Evolutionary conservation across 208 protist genomes (phyloP), one percentile per base, ranked within the genome.

Genomic region (Sergeia podlipaevii): DNA sequence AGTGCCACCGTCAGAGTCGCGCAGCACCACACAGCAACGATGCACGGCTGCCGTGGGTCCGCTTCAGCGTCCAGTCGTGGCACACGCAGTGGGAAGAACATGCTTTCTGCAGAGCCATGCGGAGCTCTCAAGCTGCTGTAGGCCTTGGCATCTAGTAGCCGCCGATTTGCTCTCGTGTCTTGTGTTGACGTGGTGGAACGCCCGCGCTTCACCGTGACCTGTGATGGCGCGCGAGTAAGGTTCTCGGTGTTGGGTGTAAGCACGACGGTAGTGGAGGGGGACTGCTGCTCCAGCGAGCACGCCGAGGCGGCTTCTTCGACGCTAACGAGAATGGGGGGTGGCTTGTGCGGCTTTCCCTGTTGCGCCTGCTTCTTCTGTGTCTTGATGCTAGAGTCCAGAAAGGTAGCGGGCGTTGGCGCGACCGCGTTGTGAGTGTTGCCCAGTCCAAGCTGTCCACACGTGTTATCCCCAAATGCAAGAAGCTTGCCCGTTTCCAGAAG

Each of bases 381-480:
- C 17, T 46, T 15, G 3, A 34, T 44, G 41, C 21, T 4, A 10
- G 3, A 33, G 28, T 2, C 10, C 8, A 50, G 28, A 46, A 84
- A 70, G 30, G 42, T 38, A 2, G 80, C 75, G 1, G 67, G 48
- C n/a, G 63, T 75, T 10, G 80, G 80, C 15, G 44, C 58, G 15
- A 47, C 36, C 7, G 75, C 69, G 1, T 66, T 69, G 26, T 65
- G 52, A 13, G 77, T 86, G 52, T 79, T 67, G 26, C 86, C 86
- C 20, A 89, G 44, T 15, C 86, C 86, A 47, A 93, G 65, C 57
- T 93, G 86, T 3, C 86, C 86, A 39, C 72, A 79, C 18, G 60
- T 70, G 63, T 93, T 93, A 49, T 88, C 79, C 21, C 86, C 87
- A 59, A 89, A 94, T 3, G 79, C 82, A 18, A 90, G 70, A 23